These are phyloP conservation scores for Allomyces javanicus DNA, from an alignment of 192 early-diverging fungal genomes.

Conservation along the genomic window DNA sequence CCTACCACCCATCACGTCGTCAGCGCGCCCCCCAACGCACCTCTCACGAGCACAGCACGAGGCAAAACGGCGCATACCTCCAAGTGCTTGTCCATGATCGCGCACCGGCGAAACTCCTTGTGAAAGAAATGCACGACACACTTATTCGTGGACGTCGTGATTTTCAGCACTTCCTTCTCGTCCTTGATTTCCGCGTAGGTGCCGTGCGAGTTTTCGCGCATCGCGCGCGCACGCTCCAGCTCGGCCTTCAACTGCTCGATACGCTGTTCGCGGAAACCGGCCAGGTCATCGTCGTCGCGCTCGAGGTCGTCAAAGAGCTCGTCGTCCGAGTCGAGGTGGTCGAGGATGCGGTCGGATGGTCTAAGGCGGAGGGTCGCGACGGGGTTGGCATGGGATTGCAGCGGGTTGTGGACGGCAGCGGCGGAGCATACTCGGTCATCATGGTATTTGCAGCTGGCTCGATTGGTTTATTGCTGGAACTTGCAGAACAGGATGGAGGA, in stretches of 20 bases:
- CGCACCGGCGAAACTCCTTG: constrained; percentile 79
- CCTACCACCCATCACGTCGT: constrained; percentile 4
- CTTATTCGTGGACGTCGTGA: constrained; percentile 48
- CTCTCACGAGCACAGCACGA: neutral
- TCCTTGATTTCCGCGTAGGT: constrained; percentile 46
- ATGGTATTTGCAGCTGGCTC: too few relatives aligned
- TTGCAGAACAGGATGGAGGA: too few relatives aligned
- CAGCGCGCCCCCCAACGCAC: neutral
- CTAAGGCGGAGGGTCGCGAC: too few relatives aligned
- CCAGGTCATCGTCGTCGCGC: constrained; percentile 54
- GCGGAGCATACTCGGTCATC: too few relatives aligned
- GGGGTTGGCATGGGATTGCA: too few relatives aligned
- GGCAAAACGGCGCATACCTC: constrained; percentile 18
- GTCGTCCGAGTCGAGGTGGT: constrained; percentile 24
- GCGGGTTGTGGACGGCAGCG: too few relatives aligned
- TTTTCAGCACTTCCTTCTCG: constrained; percentile 69
- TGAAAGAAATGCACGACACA: constrained; percentile 78
- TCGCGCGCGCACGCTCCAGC: constrained; percentile 39
- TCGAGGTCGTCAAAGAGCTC: constrained; percentile 69
- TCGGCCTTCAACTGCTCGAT: constrained; percentile 68
- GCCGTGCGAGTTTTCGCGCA: constrained; percentile 48
- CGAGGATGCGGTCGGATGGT: neutral
- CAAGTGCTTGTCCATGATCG: constrained; percentile 81
- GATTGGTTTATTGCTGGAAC: too few relatives aligned
- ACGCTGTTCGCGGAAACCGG: constrained; percentile 57